Evolutionary conservation across 2,329 filamentous ascomycete species (phyloP), one percentile per base, ranked within the genome.

Genomic region (Mycocentrospora acerina): DNA sequence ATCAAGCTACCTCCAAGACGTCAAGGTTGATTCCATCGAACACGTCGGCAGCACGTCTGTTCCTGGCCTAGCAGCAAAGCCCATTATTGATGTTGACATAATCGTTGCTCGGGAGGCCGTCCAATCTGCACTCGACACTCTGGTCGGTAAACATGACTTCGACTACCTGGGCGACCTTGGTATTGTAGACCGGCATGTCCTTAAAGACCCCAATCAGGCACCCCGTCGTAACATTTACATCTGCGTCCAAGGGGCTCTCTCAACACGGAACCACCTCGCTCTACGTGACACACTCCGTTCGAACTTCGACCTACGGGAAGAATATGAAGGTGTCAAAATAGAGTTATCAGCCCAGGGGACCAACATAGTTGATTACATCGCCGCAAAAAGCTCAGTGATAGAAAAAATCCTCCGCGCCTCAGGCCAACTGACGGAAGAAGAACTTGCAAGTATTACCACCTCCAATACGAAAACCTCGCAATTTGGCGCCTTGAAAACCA

Each of bases 31-130:
- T 10, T 53, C 51, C 17, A 67, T 68, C 42, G 59, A 69, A 41
- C 67, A 70, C 44, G 53, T 69, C 24, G 65, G 65, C 33, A 65
- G 62, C 39, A 69, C 67, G 17, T 66, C 67, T 7, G 57, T 69
- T 3, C 62, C 60, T 0, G 45, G 43, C 12, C 54, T 69, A 4
- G 53, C 50, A n/a, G 63, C 64, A 9, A 68, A 66, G 36, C 63
- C 66, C n/a, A 59, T 60, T 29, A 59, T 68, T 37, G 65, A 70
- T 46, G 47, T 68, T n/a, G 59, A 64, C 35, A 57, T 68, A 24
- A 57, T 68, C 28, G 55, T 62, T 13, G 42, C 46, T 9, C 51
- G 48, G 11, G 43, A 50, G 5, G 44, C 58, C 15, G 32, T 70
- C 9, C 32, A 55, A 6, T 19, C 49, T 6, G 56, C 55, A 3